A percentile compares a stretch with the other conserved stretches of the same genome.
phyloP scores from a whole-genome alignment of 2,329 filamentous ascomycete species.

The Nemania bipapillata region DNA sequence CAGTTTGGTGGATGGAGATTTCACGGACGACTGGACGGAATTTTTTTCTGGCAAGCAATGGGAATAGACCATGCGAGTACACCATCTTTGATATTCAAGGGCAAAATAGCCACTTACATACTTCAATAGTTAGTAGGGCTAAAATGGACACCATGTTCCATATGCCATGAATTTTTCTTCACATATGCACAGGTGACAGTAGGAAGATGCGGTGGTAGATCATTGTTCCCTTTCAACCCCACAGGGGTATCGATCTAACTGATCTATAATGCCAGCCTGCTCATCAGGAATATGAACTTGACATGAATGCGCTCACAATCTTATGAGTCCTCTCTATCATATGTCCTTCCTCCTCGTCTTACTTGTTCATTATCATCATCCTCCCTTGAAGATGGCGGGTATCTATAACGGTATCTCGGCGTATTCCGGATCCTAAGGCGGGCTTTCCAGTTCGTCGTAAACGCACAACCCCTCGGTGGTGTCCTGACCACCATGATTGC shows the following conservation, averaged over 20 bases:
- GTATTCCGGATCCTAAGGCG: slow-evolving; percentile 8
- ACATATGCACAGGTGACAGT: not conserved
- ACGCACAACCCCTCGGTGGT: not conserved
- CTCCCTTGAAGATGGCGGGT: slow-evolving; percentile 23
- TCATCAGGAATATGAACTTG: not conserved
- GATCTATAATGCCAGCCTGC: slow-evolving; percentile 1
- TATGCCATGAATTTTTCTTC: not conserved
- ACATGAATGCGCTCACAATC: slow-evolving; percentile 4
- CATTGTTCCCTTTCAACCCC: not conserved
- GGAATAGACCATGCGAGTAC: not conserved
- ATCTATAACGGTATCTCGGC: slow-evolving; percentile 32
- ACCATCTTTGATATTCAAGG: not conserved
- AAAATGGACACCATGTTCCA: slow-evolving; percentile 5
- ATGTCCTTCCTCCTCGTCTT: not conserved
- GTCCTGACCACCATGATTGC: not conserved
- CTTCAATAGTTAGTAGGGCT: not conserved
- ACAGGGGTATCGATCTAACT: slow-evolving; percentile 12
- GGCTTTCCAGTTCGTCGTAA: slow-evolving; percentile 3
- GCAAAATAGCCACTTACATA: not conserved
- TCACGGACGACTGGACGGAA: slow-evolving; percentile 6
- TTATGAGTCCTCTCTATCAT: slow-evolving; percentile 1
- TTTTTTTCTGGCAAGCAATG: not conserved
- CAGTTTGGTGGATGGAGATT: not conserved
- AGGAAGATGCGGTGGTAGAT: slow-evolving; percentile 1
- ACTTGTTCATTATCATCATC: slow-evolving; percentile 18